Base-by-base conservation (phyloP, 2,329 filamentous ascomycete species). In the Graphium sp. region DNA sequence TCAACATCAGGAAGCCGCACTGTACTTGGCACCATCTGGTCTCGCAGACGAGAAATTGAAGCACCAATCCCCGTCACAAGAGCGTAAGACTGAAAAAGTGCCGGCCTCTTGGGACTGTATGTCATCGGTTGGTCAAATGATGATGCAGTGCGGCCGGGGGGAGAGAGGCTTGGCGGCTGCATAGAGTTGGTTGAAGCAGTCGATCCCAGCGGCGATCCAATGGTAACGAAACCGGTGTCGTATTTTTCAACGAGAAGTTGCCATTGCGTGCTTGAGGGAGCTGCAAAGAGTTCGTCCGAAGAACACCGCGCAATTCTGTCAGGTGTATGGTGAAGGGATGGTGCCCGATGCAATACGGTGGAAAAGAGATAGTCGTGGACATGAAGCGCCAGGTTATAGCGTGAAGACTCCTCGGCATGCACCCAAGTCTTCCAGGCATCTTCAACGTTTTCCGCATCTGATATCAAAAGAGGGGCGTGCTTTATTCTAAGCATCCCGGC, bases 401-500 rank as follows among this genome's bases (percentile, higher is more conserved):
- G 22, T 7, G 6, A 24, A 5, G 6, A 24, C 22, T 24, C 22
- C 15, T 24, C 22, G 12, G 6, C 15, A 24, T n/a, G 22, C 12
- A 14, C 22, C 22, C 22, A 24, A 12, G 22, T 14, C 22, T 24
- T 24, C 22, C 22, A 24, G 15, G 22, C 6, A 24, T 14, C 22
- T 14, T 24, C 22, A 7, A 24, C 12, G 11, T 14, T 24, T 24
- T 22, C n/a, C 8, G 12, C 22, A 14, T 12, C 22, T 24, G 12
- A 14, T 6, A 14, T 24, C 22, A 24, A 24, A n/a, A 12, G n/a
- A n/a, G 22, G 15, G n/a, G 22, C 12, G 22, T 9, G 23, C 23
- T 4, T 12, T 6, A 23, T 25, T 22, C 26, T 19, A 25, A 32
- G 33, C 11, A 34, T 21, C 7, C 34, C 34, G 10, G 22, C 34